Evolutionary conservation across 208 protist genomes (phyloP).

Genomic region (Phytomonas serpens): DNA sequence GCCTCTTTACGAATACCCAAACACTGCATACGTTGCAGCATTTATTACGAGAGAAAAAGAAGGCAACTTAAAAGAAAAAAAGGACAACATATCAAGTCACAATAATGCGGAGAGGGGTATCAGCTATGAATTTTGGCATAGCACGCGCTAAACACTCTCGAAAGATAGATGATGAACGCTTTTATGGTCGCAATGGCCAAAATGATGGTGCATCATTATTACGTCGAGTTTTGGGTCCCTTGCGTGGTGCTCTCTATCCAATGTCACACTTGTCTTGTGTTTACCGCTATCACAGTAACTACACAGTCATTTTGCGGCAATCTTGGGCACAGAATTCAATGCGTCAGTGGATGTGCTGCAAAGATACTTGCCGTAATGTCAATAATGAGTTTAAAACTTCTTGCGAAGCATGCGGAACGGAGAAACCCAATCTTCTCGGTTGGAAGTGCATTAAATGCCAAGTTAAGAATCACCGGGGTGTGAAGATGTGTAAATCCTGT

Average conservation of each 20-base stretch:
- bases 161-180: not conserved
- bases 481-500: constrained; percentile 73
- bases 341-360: constrained; percentile 79
- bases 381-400: constrained; percentile 21
- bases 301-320: constrained; percentile 22
- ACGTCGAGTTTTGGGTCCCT: not conserved
- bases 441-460: constrained; percentile 74
- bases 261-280: not conserved
- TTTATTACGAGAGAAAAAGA: not conserved
- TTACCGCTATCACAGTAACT: constrained; percentile 7
- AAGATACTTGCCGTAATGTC: constrained; percentile 48
- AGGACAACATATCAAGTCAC: not conserved
- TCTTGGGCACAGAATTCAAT: constrained; percentile 43
- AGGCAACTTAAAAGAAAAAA: not conserved
- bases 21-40: not conserved
- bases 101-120: not conserved
- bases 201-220: not conserved
- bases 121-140: not conserved
- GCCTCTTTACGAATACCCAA: not conserved
- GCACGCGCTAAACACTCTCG: too few species aligned
- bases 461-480: constrained; percentile 55
- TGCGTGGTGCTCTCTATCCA: not conserved
- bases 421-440: constrained; percentile 54
- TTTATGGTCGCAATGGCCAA: not conserved
- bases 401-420: constrained; percentile 46